Conservation (phyloP, 2,329 filamentous ascomycete genomes). For the Thelonectria rubi region DNA sequence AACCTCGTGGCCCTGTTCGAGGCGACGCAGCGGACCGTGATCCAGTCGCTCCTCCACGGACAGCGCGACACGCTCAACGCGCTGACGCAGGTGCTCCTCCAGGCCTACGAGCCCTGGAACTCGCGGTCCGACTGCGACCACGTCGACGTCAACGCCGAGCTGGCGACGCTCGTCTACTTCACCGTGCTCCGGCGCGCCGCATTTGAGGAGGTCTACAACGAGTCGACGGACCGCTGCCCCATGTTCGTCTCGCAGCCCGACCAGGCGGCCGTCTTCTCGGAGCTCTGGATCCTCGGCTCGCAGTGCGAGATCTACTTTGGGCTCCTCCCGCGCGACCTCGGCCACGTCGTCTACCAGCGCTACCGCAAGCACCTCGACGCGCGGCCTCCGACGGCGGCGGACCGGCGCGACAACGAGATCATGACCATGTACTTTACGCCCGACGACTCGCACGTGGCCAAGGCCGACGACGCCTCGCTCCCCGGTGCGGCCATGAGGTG, state of each 20-base stretch:
- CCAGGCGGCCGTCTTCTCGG: conserved; percentile 33
- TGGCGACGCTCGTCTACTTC: conserved; percentile 29
- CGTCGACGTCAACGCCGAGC: conserved; percentile 30
- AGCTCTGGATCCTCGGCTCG: conserved; percentile 34
- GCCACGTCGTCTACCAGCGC: conserved; percentile 23
- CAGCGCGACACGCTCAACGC: conserved; percentile 15
- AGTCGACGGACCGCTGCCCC: conserved; percentile 32
- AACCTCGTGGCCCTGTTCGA: conserved; percentile 22
- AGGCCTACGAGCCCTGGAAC: conserved; percentile 17
- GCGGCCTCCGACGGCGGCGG: conserved; percentile 24
- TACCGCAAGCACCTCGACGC: conserved; percentile 23
- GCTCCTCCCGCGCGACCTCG: conserved; percentile 29
- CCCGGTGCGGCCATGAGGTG: conserved; percentile 4
- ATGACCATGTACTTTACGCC: conserved; percentile 36
- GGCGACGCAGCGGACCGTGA: conserved; percentile 1
- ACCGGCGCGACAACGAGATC: conserved; percentile 31
- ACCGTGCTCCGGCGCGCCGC: conserved; percentile 26
- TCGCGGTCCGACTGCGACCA: conserved; percentile 17
- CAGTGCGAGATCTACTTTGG: conserved; percentile 36
- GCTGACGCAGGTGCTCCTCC: conserved; percentile 3
- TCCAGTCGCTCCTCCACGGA: conserved; percentile 24
- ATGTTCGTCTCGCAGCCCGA: conserved; percentile 33
- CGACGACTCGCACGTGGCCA: conserved; percentile 4
- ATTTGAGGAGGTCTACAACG: conserved; percentile 33
- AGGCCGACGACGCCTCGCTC: neutral